Conservation (phyloP, 108 stramenopile genomes). For the Phaeodactylum tricornutum region DNA sequence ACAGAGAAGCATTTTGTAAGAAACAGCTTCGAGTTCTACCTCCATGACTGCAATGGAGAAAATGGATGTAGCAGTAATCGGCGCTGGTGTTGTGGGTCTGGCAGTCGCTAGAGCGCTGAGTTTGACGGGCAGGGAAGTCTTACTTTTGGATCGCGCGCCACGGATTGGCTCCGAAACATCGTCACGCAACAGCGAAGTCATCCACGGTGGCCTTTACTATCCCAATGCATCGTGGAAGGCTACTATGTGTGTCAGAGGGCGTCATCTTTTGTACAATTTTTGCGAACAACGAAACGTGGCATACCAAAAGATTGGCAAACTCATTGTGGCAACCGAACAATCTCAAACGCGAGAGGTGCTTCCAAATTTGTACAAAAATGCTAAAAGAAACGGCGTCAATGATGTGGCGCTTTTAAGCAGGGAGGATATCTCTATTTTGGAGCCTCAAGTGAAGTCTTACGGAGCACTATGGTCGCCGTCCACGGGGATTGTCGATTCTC, state of each 20-base stretch:
- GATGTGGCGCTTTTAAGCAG: slow-evolving; percentile 41
- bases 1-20: too few relatives aligned
- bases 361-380: slow-evolving; percentile 13
- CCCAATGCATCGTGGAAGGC: slow-evolving; percentile 47
- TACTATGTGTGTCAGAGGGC: slow-evolving; percentile 68
- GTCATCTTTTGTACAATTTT: slow-evolving; percentile 61
- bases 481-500: slow-evolving; percentile 73
- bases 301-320: slow-evolving; percentile 47
- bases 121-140: slow-evolving; percentile 45
- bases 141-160: slow-evolving; percentile 52
- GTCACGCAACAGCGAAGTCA: slow-evolving; percentile 79
- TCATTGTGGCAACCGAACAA: slow-evolving; percentile 59
- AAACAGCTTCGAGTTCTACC: too few relatives aligned
- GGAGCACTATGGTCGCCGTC: slow-evolving; percentile 72
- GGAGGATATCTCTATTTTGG: slow-evolving; percentile 45
- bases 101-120: slow-evolving; percentile 57
- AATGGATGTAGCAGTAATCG: slow-evolving; percentile 62
- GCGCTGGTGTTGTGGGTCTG: slow-evolving; percentile 76
- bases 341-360: slow-evolving; percentile 24
- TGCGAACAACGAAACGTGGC: slow-evolving; percentile 42
- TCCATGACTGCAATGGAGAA: not conserved
- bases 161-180: slow-evolving; percentile 54
- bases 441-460: slow-evolving; percentile 35
- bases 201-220: slow-evolving; percentile 83
- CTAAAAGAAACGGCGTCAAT: slow-evolving; percentile 46